Base-by-base conservation (phyloP, 306 rosid species). In the Lablab purpureus region DNA sequence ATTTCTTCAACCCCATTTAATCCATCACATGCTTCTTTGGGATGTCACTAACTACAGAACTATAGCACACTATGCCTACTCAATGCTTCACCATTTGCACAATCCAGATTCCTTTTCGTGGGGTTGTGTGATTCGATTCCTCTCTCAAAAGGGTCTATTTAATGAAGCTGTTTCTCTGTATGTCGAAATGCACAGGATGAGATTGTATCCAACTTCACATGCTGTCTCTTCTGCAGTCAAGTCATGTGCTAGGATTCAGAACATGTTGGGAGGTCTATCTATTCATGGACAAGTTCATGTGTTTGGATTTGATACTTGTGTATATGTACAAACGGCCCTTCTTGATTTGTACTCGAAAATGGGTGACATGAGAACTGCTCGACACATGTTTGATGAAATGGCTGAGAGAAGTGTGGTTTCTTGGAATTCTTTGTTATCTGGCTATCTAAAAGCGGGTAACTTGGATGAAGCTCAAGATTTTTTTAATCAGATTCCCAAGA, bases 361-460 rank as follows among this genome's bases (percentile, higher is more conserved):
- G 78, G 91, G 88, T 22, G 93, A 88, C 45, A 55, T 84, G 75
- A 50, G 74, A 36, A 82, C 54, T 70, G 89, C 96, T 46, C 82
- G 72, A 22, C 83, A 83, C 83, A 73, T 88, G 81, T 91, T 93
- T 23, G 94, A 89, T 82, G 89, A 83, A 58, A 93, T 91, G 90
- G 15, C 67, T 4, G 84, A 85, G 50, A 88, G 27, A 75, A 93
- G 83, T 85, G 96, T 91, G 27, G 92, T 91, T 75, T 93, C 96
- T 25, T 93, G 97, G 98, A 93, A 90, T 69, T 90, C 96, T 41
- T 66, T 93, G 71, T 83, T 93, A 28, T 73, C 83, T 83, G 94
- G 94, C 21, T 84, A 87, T 86, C 71, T 88, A 62, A 89, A 83
- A 78, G 84, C 78, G 67, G 91, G 91, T 60, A 59, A 88, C 56